Base-by-base conservation (phyloP, 345 rosid genomes). In the Eucalyptus camaldulensis region DNA sequence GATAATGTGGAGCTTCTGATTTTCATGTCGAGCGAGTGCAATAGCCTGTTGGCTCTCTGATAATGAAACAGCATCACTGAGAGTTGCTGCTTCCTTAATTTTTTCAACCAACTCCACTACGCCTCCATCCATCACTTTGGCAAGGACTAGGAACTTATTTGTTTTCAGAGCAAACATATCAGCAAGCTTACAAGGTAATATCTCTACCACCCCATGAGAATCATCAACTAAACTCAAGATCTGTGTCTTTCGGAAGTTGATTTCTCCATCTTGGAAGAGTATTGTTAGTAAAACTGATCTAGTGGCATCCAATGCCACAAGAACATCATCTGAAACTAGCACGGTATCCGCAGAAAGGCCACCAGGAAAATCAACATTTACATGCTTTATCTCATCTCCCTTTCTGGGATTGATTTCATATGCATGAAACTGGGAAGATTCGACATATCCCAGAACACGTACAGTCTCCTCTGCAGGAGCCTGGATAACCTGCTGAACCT, bases 51-150 rank as follows among this genome's bases (percentile, higher is more conserved):
- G 94, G 62, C 87, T 95, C 37, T 96, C 96, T 47, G 95, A 90
- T 89, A 96, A 86, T 88, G 95, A 86, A 81, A 98, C 96, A 88
- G 94, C 94, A 94, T 96, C 95, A 92, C 99, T 97, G 90, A 96
- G 89, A 90, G 94, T 95, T 58, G 96, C 94, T 88, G 91, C 94
- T 87, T 91, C 94, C 87, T 92, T 90, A 80, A 93, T 90, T 89
- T 94, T 94, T 86, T 95, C 96, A 85, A 95, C 91, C 88, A 96
- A 92, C 93, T 96, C 97, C 94, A 98, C 89, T 91, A 93, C 92
- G 60, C 96, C 98, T 90, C 94, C 92, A 72, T 49, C 91, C 31
- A 88, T 91, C 93, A 96, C 94, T 88, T 93, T 94, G 87, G 94
- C 90, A 91, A 96, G 94, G 88, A 94, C 47, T 21, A 92, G 92